A percentile compares a stretch with the other conserved stretches of the same genome.
Evolutionary conservation across 768 basidiomycete species (phyloP).

Genomic region (Crepidotus variabilis): DNA sequence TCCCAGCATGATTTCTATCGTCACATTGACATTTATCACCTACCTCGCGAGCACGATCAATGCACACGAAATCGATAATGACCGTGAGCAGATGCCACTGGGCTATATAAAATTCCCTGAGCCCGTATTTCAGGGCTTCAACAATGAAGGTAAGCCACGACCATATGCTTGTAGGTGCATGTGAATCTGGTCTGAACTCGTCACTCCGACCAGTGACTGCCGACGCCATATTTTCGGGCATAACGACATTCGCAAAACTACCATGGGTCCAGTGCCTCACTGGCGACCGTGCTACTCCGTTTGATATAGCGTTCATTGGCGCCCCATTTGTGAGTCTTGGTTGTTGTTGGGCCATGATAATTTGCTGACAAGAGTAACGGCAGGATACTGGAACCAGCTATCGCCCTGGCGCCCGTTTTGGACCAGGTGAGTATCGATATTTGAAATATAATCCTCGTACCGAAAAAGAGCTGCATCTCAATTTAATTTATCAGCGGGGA

Average conservation of each 20-base stretch:
- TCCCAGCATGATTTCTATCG: conserved; percentile 13
- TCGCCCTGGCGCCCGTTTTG: conserved; percentile 81
- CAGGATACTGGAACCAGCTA: conserved; percentile 75
- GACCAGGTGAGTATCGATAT: conserved; percentile 40
- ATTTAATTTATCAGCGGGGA: conserved; percentile 47
- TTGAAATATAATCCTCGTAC: neutral
- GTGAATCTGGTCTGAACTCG: neutral
- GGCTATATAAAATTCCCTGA: conserved; percentile 69
- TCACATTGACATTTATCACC: conserved; percentile 19
- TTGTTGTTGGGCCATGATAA: neutral
- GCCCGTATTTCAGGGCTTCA: conserved; percentile 47
- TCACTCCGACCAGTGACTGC: conserved; percentile 3
- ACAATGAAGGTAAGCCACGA: conserved; percentile 48
- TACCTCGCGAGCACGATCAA: conserved; percentile 20
- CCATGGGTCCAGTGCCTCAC: conserved; percentile 80
- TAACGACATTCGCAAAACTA: conserved; percentile 85
- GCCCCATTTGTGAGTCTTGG: conserved; percentile 62
- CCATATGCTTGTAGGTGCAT: neutral
- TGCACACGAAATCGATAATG: conserved; percentile 34
- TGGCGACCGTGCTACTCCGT: conserved; percentile 47
- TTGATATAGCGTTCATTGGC: conserved; percentile 83
- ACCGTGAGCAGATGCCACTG: conserved; percentile 58
- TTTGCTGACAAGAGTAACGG: neutral
- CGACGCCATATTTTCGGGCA: conserved; percentile 1
- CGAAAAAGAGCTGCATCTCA: neutral